These are phyloP conservation scores for Starmerella floris DNA, from an alignment of 805 yeast species.

Conservation along the genomic window DNA sequence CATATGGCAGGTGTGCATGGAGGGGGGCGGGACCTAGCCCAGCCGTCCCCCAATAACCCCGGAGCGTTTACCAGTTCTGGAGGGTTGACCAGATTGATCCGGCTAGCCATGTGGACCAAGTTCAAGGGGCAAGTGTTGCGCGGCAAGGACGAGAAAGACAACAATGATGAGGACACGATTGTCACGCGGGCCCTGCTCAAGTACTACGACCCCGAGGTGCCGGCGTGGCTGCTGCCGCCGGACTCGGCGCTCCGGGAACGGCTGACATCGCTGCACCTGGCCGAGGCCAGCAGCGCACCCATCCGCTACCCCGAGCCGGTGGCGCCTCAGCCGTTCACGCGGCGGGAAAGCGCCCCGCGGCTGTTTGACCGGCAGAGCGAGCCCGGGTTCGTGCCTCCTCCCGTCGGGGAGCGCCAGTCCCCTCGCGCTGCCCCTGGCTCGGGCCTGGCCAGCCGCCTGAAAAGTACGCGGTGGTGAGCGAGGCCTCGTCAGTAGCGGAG, in stretches of 20 bases:
- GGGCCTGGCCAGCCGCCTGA: conserved; percentile 15
- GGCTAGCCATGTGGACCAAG: conserved; percentile 25
- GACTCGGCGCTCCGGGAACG: conserved; percentile 1
- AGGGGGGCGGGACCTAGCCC: too few species aligned
- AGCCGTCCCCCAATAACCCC: too few species aligned
- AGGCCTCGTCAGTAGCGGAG: too few species aligned
- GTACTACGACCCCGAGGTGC: conserved; percentile 27
- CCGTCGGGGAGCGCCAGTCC: background rate
- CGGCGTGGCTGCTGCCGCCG: conserved; percentile 25
- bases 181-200: conserved; percentile 35
- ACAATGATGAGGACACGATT: conserved; percentile 32
- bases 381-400: background rate
- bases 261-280: background rate
- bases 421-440: conserved; percentile 3
- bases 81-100: too few species aligned
- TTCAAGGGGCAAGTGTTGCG: conserved; percentile 23
- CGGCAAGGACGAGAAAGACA: conserved; percentile 30
- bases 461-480: conserved; percentile 16
- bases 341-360: conserved; percentile 5
- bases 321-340: conserved; percentile 1
- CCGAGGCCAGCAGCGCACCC: background rate
- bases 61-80: too few species aligned
- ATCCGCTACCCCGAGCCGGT: background rate
- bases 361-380: conserved; percentile 8
- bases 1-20: too few species aligned